Base-by-base conservation (phyloP, 169 alveolate species). In the Plasmodium gonderi region DNA sequence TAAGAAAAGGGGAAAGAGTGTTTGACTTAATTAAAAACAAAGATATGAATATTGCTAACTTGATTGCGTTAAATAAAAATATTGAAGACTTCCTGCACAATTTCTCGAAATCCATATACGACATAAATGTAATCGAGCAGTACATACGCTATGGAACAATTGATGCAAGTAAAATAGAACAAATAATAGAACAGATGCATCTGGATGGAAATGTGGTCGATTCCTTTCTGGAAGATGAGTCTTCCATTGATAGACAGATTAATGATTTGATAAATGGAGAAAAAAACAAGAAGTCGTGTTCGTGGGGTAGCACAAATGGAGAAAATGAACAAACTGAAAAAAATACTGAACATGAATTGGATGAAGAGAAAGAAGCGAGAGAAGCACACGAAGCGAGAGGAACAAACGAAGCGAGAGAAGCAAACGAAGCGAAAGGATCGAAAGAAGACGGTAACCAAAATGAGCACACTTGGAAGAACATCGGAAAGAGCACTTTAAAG, bases 31-130 rank as follows among this genome's bases (percentile, higher is more conserved):
- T 83, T 11, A 69, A 76, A 83, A 83, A 83, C 65, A 83, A 83
- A 83, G 60, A 83, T 17, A 36, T 68, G 85, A 83, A 76, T 64
- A 83, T 80, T 26, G 77, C 75, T 40, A 83, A 72, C 65, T 64
- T 83, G 29, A 83, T 83, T 31, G 77, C 54, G 54, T 51, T 83
- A 83, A 83, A 69, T 42, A 60, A 36, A n/a, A 83, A 17, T 64
- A 83, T 83, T 33, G 92, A 83, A 47, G n/a, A 49, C 29, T 83
- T 83, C 31, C 42, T 83, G 33, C n/a, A 42, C 2, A 83, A 47
- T 31, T 83, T 83, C 45, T 74, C 92, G 23, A 69, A 83, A 60
- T 69, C 92, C 8, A 83, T 83, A 72, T 72, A 83, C 42, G 92
- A 83, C 14, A 72, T 83, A 45, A 83, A 83, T 47, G 64, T 76